Percentiles rank a stretch among this genome's conserved stretches.
These are phyloP conservation scores for Hypoxylon sp. DNA, from an alignment of 2,329 filamentous ascomycete species.

Conservation along the genomic window DNA sequence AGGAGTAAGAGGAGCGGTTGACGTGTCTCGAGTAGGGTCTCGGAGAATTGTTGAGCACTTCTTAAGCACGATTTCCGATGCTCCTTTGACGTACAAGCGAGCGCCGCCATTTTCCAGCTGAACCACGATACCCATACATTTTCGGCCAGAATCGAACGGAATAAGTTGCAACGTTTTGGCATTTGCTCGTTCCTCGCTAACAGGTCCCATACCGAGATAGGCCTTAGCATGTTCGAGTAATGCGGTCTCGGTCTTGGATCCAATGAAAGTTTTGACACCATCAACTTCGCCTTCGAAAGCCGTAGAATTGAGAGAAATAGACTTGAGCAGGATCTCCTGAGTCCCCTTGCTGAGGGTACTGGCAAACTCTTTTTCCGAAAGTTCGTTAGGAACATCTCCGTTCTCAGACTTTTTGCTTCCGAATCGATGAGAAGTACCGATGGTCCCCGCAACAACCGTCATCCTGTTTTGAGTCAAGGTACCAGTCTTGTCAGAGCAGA, in stretches of 20 bases:
- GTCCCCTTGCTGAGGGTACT: constrained; percentile 62
- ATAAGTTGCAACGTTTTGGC: constrained; percentile 74
- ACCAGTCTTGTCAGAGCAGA: constrained; percentile 78
- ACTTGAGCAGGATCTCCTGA: constrained; percentile 70
- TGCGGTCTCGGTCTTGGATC: constrained; percentile 84
- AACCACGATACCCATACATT: constrained; percentile 77
- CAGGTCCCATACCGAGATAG: constrained; percentile 75
- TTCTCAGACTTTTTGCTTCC: constrained; percentile 56
- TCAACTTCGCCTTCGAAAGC: constrained; percentile 83
- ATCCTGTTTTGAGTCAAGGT: constrained; percentile 79
- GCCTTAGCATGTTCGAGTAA: constrained; percentile 78
- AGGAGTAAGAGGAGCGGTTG: constrained; percentile 62
- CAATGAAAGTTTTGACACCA: constrained; percentile 76
- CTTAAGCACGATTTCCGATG: constrained; percentile 73
- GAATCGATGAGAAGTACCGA: constrained; percentile 71
- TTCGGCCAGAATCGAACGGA: constrained; percentile 82
- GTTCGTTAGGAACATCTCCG: constrained; percentile 51
- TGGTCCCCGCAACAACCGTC: constrained; percentile 73
- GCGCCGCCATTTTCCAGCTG: constrained; percentile 66
- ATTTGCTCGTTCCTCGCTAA: constrained; percentile 75
- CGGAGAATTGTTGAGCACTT: constrained; percentile 68
- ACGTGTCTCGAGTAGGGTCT: constrained; percentile 63
- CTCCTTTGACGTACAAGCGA: constrained; percentile 74
- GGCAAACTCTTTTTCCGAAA: constrained; percentile 63
- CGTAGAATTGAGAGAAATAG: constrained; percentile 77